Base-by-base conservation (phyloP, 2,329 filamentous ascomycete species). In the Neonectria magnoliae region DNA sequence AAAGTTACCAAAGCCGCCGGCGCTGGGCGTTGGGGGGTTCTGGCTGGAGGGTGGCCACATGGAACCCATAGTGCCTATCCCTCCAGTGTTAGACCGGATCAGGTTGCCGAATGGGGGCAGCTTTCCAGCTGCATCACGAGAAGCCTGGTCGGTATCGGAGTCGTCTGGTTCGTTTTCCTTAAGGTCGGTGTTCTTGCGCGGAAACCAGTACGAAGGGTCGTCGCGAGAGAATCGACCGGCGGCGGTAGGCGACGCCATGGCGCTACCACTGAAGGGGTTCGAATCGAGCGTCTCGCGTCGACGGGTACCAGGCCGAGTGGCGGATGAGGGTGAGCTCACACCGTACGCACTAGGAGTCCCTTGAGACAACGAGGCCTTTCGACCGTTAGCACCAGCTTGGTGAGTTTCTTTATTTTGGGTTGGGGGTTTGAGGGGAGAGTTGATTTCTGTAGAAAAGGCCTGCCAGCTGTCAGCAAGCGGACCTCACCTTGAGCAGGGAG, bases 1-100 rank as follows among this genome's bases (percentile, higher is more conserved):
- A 78, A 98, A 98, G 73, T 90, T 96, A 11, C 95, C 95, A 79
- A 99, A 99, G 22, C 90, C 90, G 36, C 95, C 94, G 7, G 90
- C 86, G 71, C 92, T 88, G 13, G 88, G 86, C 47, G 90, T 86
- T 54, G 83, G 84, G 59, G 88, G 87, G 22, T 88, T 85, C 18
- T 51, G 48, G 10, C 27, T 31, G 14, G 87, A 77, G 4, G 78
- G 72, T 20, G 79, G 77, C 80, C 80, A 82, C 9, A 80, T 85
- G 14, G 77, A 73, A 22, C 81, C 82, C 67, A 86, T 83, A 4
- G 77, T 80, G 1, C 81, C 73, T 31, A 78, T 80, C n/a, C 84
- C 83, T 7, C 81, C 79, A 31, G 87, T 88, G 68, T 86, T 89
- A 71, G 81, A 84, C 41, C 88, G 85, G 66, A 85, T 79, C 64